These are phyloP conservation scores for Chalaropsis ovoidea DNA, from an alignment of 2,329 filamentous ascomycete species.

Conservation along the genomic window DNA sequence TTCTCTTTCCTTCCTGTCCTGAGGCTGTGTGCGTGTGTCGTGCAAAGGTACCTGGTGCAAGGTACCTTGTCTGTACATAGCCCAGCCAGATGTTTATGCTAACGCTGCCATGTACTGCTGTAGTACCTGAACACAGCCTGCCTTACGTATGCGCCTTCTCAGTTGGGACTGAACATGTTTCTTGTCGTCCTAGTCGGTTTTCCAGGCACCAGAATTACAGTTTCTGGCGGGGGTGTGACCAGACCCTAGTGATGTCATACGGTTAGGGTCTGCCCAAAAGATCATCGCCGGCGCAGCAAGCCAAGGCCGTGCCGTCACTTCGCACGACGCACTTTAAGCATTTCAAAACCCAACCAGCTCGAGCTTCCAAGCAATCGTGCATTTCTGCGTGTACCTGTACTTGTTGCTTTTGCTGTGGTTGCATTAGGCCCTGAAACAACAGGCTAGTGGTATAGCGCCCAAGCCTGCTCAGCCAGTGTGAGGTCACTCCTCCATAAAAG, in stretches of 20 bases:
- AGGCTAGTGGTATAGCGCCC: neutral
- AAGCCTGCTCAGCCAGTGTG: neutral
- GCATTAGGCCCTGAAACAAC: neutral
- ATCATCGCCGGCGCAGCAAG: neutral
- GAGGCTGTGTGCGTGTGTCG: slow-evolving; percentile 3
- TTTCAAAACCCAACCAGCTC: neutral
- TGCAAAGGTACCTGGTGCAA: slow-evolving; percentile 17
- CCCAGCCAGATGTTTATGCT: neutral
- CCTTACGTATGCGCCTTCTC: slow-evolving; percentile 13
- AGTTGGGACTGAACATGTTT: neutral
- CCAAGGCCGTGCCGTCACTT: neutral
- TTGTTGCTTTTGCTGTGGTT: neutral
- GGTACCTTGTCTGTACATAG: neutral
- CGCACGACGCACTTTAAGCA: neutral
- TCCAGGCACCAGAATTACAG: slow-evolving; percentile 13
- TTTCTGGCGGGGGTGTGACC: neutral
- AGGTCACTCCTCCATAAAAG: neutral
- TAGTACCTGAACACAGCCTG: slow-evolving; percentile 12
- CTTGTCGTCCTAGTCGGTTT: neutral
- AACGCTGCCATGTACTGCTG: too few relatives aligned
- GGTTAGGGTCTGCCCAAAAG: neutral
- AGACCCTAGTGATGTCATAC: slow-evolving; percentile 9
- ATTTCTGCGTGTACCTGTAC: neutral
- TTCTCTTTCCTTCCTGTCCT: neutral
- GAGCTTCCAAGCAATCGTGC: neutral